Evolutionary conservation across 768 basidiomycete species (phyloP).

Genomic region (Pulveroboletus sp.): DNA sequence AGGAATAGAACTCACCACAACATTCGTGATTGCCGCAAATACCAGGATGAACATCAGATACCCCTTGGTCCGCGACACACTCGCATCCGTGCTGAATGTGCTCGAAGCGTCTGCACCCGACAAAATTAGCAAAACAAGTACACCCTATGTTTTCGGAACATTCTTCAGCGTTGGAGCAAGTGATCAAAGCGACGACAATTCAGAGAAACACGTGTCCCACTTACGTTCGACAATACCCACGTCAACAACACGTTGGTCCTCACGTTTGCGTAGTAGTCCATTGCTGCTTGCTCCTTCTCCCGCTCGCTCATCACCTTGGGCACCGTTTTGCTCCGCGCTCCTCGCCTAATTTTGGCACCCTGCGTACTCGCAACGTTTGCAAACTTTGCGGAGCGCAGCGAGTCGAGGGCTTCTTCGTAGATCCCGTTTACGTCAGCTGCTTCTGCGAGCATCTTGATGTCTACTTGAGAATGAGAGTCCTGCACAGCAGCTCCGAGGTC

Average conservation of each 20-base stretch:
- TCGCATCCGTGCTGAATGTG: conserved; percentile 51
- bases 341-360: conserved; percentile 9
- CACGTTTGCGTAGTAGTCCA: conserved; percentile 85
- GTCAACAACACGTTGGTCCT: conserved; percentile 75
- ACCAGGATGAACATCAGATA: conserved; percentile 79
- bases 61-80: conserved; percentile 56
- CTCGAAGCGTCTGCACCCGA: conserved; percentile 49
- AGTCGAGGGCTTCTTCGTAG: conserved; percentile 79
- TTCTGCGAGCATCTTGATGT: conserved; percentile 80
- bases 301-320: conserved; percentile 36
- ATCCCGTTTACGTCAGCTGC: conserved; percentile 77
- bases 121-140: conserved; percentile 66
- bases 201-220: conserved; percentile 10
- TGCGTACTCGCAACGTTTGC: conserved; percentile 13
- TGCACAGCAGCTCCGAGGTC: conserved; percentile 84
- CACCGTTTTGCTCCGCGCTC: conserved; percentile 8
- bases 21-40: conserved; percentile 76
- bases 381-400: conserved; percentile 56
- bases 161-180: neutral
- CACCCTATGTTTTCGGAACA: conserved; percentile 39
- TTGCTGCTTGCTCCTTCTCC: conserved; percentile 70
- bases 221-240: conserved; percentile 84
- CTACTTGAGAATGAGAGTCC: conserved; percentile 75
- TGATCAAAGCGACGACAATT: neutral
- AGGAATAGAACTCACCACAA: conserved; percentile 38